Evolutionary conservation across 176 grass and related monocot species (phyloP).

Genomic region (Oryza officinalis): DNA sequence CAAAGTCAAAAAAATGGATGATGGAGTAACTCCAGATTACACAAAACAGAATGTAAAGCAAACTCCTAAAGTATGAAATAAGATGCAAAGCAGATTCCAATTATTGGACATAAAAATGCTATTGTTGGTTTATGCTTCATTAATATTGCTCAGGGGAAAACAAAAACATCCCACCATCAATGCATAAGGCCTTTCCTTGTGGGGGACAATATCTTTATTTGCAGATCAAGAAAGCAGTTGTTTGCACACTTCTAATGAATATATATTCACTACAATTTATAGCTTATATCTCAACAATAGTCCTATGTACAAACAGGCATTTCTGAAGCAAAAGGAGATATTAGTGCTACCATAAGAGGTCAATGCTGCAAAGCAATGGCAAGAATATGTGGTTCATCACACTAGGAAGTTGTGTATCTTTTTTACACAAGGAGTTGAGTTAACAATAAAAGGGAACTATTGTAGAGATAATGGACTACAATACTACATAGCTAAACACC

Average conservation of each 20-base stretch:
- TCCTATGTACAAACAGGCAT: constrained; percentile 15
- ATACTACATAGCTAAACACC: constrained; percentile 1
- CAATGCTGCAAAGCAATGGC: constrained; percentile 23
- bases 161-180: constrained; percentile 5
- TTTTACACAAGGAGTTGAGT: constrained; percentile 21
- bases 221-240: constrained; percentile 3
- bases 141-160: constrained; percentile 29
- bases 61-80: constrained; percentile 10
- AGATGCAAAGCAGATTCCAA: constrained; percentile 12
- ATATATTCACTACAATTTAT: constrained; percentile 12
- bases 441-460: background rate
- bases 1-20: constrained; percentile 4
- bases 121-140: constrained; percentile 9
- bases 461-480: constrained; percentile 26
- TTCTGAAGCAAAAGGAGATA: constrained; percentile 10
- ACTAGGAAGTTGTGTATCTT: background rate
- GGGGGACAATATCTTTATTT: background rate
- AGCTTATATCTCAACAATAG: constrained; percentile 33
- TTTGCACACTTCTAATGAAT: background rate
- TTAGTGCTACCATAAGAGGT: constrained; percentile 10
- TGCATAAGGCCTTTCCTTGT: constrained; percentile 28
- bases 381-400: constrained; percentile 14
- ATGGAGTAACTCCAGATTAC: constrained; percentile 21
- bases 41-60: background rate
- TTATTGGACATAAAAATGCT: background rate